These are phyloP conservation scores for Gardenia jasminoides DNA, from an alignment of 257 asterid species.

Conservation along the genomic window DNA sequence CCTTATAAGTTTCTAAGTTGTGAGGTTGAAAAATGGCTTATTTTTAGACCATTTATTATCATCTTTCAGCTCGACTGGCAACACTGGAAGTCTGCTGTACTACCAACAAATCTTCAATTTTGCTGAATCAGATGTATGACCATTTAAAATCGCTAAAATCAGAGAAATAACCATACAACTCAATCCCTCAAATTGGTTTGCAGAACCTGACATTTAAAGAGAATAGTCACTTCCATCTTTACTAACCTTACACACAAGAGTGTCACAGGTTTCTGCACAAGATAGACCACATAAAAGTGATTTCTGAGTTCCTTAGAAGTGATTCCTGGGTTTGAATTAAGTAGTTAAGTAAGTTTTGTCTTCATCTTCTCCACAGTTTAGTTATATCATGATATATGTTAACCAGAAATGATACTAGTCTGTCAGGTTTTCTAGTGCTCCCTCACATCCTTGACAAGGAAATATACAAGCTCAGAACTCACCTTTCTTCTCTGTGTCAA, in stretches of 20 bases:
- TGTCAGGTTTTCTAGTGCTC: too few species aligned
- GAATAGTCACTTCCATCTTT: too few species aligned
- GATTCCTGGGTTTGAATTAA: too few species aligned
- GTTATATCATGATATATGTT: not conserved
- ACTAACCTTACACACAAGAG: too few species aligned
- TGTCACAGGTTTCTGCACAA: too few species aligned
- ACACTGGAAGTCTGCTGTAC: not conserved
- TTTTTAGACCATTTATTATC: not conserved
- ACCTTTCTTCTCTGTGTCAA: not conserved
- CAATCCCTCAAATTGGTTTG: not conserved
- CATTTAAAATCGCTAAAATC: not conserved
- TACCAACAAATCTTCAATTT: not conserved
- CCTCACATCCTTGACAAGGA: too few species aligned
- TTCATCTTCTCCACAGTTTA: too few species aligned
- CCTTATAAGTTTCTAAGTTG: not conserved
- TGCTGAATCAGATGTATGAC: not conserved
- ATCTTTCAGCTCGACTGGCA: not conserved
- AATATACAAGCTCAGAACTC: too few species aligned
- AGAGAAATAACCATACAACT: not conserved
- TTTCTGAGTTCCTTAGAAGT: too few species aligned
- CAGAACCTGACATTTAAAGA: too few species aligned
- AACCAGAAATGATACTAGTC: not conserved
- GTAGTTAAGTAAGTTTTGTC: too few species aligned
- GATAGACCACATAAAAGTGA: too few species aligned
- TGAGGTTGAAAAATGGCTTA: not conserved